Base-by-base conservation (phyloP, 257 asterid species). In the Marsdenia floribunda region DNA sequence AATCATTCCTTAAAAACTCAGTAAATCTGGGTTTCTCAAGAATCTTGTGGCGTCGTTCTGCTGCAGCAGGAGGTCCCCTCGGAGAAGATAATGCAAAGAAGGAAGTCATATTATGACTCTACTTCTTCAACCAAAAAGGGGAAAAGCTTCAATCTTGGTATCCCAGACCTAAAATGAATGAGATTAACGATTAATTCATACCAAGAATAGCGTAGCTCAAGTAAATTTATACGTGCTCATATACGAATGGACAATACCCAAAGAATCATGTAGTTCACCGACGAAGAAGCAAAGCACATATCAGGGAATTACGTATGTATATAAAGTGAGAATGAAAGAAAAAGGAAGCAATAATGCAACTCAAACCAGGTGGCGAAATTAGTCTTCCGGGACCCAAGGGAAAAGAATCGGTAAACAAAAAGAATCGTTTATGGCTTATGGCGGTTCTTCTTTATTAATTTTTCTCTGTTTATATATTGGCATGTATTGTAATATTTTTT, bases 251-350 rank as follows among this genome's bases (percentile, higher is more conserved):
- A 6, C 7, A 0, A 13, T 1, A 11, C 38, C 44, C 68, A 13
- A 15, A 42, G 44, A 63, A 64, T 64, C 70, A 35, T 14, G n/a
- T 0, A 11, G 26, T 26, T 64, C 49, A 37, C 70, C 70, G 70
- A 16, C 22, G 49, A 16, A 64, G 70, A 64, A 64, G 70, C 5
- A 64, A 64, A 64, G 70, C 42, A 61, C 68, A 61, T 29, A 13
- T 11, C 3, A 10, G 60, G 6, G 50, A 47, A 11, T 11, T 47
- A 53, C 6, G 16, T 0, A 5, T 18, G 33, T 29, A 29, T 29
- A 29, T 29, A 29, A 9, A 54, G 60, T 53, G 18, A 1, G 6
- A 33, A 33, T 1, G 3, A 29, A 61, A 33, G 21, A 2, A 49
- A 49, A 52, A 52, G 22, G n/a, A 14, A 21, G 29, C 12, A 55